Evolutionary conservation across 768 basidiomycete genomes (phyloP), one percentile per base, ranked within the genome.

Genomic region (Boletus subparvulus): DNA sequence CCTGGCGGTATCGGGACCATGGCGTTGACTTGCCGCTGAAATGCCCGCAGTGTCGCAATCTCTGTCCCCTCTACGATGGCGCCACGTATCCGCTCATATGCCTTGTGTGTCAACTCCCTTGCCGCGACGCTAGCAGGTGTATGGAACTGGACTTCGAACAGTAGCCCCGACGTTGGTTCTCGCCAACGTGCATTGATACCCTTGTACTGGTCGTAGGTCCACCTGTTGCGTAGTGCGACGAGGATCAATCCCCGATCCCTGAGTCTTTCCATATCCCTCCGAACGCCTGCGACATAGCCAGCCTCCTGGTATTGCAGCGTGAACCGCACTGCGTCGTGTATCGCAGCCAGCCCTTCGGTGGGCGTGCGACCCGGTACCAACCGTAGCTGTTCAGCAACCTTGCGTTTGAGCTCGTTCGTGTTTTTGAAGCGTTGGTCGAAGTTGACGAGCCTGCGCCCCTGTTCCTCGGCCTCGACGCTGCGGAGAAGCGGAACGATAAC

Each of bases 101-200:
- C 33, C n/a, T 26, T 21, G 37, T 52, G 55, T 3, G 50, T 56
- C 50, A 40, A 35, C 32, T 52, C 44, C 16, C 13, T 52, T n/a
- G 44, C 55, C 7, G 8, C 17, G 4, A 56, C 13, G 35, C 50
- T 46, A 12, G 42, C 54, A n/a, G 32, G 26, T 13, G 42, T 55
- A 21, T 52, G 50, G 28, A 54, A 45, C 43, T 52, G 50, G 19
- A 52, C 50, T 33, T 56, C 43, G 33, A 56, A 56, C 43, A 46
- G 6, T 6, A 56, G 3, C 10, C 55, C 36, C 12, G 36, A 39
- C 16, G 28, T 24, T 37, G 30, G 55, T 3, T 56, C 49, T 24
- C 49, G 26, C 55, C 49, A 56, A 30, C 36, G 36, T n/a, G 21
- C 4, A 12, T 56, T 40, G 30, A 54, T 42, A 6, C 46, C 53